A percentile compares a stretch with the other conserved stretches of the same genome.
Evolutionary conservation across 768 basidiomycete genomes (phyloP).

Genomic region (Leccinellum rugosiceps): DNA sequence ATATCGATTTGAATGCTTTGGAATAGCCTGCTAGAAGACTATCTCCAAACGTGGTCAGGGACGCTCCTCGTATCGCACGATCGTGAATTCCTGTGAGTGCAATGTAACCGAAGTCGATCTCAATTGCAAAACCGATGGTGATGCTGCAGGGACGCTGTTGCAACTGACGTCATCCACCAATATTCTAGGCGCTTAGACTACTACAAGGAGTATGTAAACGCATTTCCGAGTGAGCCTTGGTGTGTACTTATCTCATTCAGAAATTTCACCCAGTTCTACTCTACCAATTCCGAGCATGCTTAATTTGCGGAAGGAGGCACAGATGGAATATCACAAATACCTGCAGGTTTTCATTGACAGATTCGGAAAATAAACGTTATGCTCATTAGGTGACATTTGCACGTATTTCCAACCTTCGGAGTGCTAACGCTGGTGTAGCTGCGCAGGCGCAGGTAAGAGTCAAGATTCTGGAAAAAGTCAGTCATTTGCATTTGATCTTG

Average conservation of each 20-base stretch:
- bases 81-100: slow-evolving; percentile 82
- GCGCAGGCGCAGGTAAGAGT: slow-evolving; percentile 85
- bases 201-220: slow-evolving; percentile 79
- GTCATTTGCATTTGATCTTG: not conserved
- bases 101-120: not conserved
- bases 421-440: slow-evolving; percentile 41
- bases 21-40: slow-evolving; percentile 99
- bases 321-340: slow-evolving; percentile 93
- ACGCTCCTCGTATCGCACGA: slow-evolving; percentile 98
- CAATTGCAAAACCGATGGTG: not conserved
- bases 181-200: slow-evolving; percentile 92
- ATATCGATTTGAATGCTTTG: slow-evolving; percentile 93
- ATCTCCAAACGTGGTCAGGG: slow-evolving; percentile 91
- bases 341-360: slow-evolving; percentile 97
- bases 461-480: slow-evolving; percentile 71
- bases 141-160: slow-evolving; percentile 74
- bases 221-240: not conserved
- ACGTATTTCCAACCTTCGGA: not conserved
- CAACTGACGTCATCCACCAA: slow-evolving; percentile 97
- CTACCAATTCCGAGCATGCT: slow-evolving; percentile 94
- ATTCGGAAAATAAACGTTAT: slow-evolving; percentile 98
- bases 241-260: slow-evolving; percentile 35
- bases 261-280: slow-evolving; percentile 98
- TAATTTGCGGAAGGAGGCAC: slow-evolving; percentile 86
- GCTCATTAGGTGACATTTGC: slow-evolving; percentile 78